phyloP scores from a whole-genome alignment of 2,329 filamentous ascomycete species.

The Colletotrichum orbiculare region DNA sequence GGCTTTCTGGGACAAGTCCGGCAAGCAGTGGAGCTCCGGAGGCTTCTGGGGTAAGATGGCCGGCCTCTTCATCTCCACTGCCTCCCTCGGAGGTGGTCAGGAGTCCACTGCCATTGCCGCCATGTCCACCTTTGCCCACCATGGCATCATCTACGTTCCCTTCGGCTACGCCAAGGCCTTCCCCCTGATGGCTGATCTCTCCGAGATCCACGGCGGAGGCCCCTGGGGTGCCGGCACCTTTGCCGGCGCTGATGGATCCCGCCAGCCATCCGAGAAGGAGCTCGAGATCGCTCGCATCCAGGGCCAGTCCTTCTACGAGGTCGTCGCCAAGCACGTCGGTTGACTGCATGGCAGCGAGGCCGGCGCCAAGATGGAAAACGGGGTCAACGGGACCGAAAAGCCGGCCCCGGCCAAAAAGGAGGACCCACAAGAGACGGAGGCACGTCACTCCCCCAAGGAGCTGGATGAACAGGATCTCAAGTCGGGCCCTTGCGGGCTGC shows the following conservation, averaged over 20 bases:
- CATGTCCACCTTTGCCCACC: slow-evolving; percentile 89
- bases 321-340: slow-evolving; percentile 75
- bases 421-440: slow-evolving; percentile 13
- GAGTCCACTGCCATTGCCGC: slow-evolving; percentile 85
- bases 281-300: slow-evolving; percentile 83
- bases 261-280: slow-evolving; percentile 82
- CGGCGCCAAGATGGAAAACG: slow-evolving; percentile 42
- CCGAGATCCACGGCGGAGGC: slow-evolving; percentile 85
- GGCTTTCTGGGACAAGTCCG: slow-evolving; percentile 90
- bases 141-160: slow-evolving; percentile 97
- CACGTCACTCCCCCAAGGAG: slow-evolving; percentile 42
- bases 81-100: slow-evolving; percentile 86
- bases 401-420: slow-evolving; percentile 28
- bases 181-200: slow-evolving; percentile 73
- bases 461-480: slow-evolving; percentile 48
- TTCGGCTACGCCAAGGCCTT: slow-evolving; percentile 91
- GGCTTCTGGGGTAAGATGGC: slow-evolving; percentile 88
- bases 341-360: slow-evolving; percentile 79
- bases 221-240: slow-evolving; percentile 97
- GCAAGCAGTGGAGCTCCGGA: slow-evolving; percentile 83
- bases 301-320: slow-evolving; percentile 86
- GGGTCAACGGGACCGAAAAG: slow-evolving; percentile 40
- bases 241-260: slow-evolving; percentile 80
- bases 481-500: slow-evolving; percentile 81
- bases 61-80: slow-evolving; percentile 92